Conservation (phyloP, 2,329 filamentous ascomycete genomes). For the Apiospora phragmitis region DNA sequence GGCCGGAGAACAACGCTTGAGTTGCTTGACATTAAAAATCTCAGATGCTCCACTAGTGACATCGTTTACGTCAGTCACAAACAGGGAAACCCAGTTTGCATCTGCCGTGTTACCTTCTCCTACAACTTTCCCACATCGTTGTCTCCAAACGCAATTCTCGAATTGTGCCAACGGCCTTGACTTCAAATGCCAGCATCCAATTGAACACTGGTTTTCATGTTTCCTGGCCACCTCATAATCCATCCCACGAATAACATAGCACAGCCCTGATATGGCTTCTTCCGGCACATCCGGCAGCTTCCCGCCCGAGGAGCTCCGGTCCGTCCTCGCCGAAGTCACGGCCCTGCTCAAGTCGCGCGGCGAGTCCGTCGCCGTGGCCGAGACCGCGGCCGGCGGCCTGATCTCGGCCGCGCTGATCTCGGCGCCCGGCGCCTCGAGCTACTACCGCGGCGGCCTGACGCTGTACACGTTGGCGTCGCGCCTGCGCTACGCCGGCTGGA, state of each 20-base stretch:
- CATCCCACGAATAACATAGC: not conserved
- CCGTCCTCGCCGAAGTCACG: constrained; percentile 49
- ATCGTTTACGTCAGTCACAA: not conserved
- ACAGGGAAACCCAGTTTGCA: not conserved
- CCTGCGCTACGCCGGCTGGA: constrained; percentile 62
- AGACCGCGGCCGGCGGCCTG: constrained; percentile 64
- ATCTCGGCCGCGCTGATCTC: constrained; percentile 60
- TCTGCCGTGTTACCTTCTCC: not conserved
- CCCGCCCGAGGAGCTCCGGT: constrained; percentile 36
- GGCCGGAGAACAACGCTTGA: not conserved
- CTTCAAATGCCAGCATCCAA: not conserved
- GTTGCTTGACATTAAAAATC: not conserved
- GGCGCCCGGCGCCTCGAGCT: constrained; percentile 55
- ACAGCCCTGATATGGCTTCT: not conserved
- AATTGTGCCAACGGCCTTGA: not conserved
- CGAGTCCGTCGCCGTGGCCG: constrained; percentile 61
- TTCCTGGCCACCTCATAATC: not conserved
- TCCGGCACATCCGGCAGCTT: constrained; percentile 19
- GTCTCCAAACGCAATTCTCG: not conserved
- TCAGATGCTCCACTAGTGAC: not conserved
- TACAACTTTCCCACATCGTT: not conserved
- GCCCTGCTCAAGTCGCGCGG: constrained; percentile 53
- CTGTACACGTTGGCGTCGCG: constrained; percentile 61
- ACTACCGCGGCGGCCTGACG: constrained; percentile 64
- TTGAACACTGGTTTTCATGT: not conserved